Base-by-base conservation (phyloP, 1,284 basidiomycete genomes). In the Cutaneotrichosporon dermatis region DNA sequence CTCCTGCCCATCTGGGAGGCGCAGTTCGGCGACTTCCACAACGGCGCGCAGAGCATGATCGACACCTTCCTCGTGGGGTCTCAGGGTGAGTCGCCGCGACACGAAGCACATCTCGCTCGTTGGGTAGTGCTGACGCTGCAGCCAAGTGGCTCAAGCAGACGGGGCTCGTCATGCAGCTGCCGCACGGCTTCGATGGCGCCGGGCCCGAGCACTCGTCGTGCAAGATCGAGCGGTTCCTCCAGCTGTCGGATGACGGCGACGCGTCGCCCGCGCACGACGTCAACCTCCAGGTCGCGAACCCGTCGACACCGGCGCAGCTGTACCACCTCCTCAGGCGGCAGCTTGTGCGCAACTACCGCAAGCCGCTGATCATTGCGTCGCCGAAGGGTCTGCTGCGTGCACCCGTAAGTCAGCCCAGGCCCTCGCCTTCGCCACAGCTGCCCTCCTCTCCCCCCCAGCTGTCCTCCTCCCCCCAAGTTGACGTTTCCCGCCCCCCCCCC, bases 71-170 rank as follows among this genome's bases (percentile, higher is more conserved):
- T 94, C 36, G 82, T 87, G 1, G 91, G 89, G 1, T 82, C 87
- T 11, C 88, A 93, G 78, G 88, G 89, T n/a, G n/a, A n/a, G n/a
- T n/a, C n/a, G n/a, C n/a, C n/a, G n/a, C n/a, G n/a, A n/a, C n/a
- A n/a, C n/a, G n/a, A n/a, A n/a, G n/a, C n/a, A n/a, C n/a, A n/a
- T n/a, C n/a, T n/a, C n/a, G n/a, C n/a, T n/a, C n/a, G n/a, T n/a
- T n/a, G n/a, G n/a, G n/a, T n/a, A n/a, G 25, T 25, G 6, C 51
- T 53, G 52, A 55, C 54, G 63, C n/a, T n/a, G 41, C 64, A 92
- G 90, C 89, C 4, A 96, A 96, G 80, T 96, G 92, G 92, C 78
- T 92, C 59, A 92, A 88, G 74, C 90, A 95, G 78, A 93, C 90
- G 64, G 92, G 89, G 0, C 83, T 95, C 42, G 88, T 92, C 4